A percentile compares a stretch with the other conserved stretches of the same genome.
Conservation (phyloP, 306 rosid genomes). For the Sophora flavescens region DNA sequence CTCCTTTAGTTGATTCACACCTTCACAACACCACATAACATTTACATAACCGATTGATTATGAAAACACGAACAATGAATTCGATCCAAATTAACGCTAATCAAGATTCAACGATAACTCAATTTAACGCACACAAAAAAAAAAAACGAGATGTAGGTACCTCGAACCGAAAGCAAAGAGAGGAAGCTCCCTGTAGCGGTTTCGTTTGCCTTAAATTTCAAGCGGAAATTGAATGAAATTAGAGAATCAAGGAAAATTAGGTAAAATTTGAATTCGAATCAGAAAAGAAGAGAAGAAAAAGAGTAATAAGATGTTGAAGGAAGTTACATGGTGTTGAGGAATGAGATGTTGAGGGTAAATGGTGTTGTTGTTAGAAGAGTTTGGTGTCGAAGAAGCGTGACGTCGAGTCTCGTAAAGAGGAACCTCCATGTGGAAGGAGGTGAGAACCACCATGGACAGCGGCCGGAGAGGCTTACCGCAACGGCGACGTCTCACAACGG, state of each 20-base stretch:
- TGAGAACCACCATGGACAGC: too few relatives aligned
- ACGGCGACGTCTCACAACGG: too few relatives aligned
- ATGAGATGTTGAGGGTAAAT: constrained; percentile 49
- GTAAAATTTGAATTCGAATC: constrained; percentile 22
- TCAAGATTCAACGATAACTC: constrained; percentile 17
- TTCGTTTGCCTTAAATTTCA: constrained; percentile 58
- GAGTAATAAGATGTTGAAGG: background rate
- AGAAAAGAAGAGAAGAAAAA: background rate
- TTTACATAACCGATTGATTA: background rate
- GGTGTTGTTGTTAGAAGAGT: constrained; percentile 51
- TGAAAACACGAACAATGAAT: background rate
- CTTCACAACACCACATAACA: constrained; percentile 48
- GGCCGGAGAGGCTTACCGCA: too few relatives aligned
- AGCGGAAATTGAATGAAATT: background rate
- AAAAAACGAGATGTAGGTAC: constrained; percentile 45
- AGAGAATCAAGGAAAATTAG: background rate
- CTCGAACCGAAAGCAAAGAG: constrained; percentile 73
- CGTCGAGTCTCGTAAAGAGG: constrained; percentile 78
- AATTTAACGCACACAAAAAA: background rate
- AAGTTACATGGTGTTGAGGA: constrained; percentile 51
- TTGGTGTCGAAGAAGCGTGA: constrained; percentile 76
- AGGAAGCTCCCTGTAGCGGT: constrained; percentile 56
- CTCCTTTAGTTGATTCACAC: constrained; percentile 74
- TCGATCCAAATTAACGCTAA: constrained; percentile 33
- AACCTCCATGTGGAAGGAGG: constrained; percentile 58